phyloP scores from a whole-genome alignment of 768 basidiomycete genomes.

The Clitopilus passeckerianus region DNA sequence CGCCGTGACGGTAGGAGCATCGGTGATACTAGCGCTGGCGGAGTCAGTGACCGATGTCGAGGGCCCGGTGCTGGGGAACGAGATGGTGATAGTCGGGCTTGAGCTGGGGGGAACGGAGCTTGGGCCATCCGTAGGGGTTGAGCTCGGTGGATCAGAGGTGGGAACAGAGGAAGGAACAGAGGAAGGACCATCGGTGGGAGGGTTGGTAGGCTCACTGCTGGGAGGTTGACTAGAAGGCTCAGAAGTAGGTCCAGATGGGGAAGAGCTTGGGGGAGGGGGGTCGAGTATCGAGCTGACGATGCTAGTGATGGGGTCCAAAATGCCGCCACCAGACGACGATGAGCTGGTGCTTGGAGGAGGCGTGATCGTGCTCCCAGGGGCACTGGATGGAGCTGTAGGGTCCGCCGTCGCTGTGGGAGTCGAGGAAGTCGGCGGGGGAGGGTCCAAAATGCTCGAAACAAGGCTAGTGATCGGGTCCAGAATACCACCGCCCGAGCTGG shows the following conservation, averaged over 20 bases:
- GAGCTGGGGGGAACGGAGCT: not conserved
- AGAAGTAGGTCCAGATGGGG: not conserved
- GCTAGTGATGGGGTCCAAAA: not conserved
- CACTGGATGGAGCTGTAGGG: not conserved
- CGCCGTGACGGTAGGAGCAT: slow-evolving; percentile 3
- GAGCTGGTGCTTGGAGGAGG: slow-evolving; percentile 2
- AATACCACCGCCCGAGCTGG: slow-evolving; percentile 2
- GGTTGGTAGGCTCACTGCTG: slow-evolving; percentile 7
- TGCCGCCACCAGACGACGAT: not conserved
- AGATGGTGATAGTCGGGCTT: slow-evolving; percentile 7
- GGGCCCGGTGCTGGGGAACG: not conserved
- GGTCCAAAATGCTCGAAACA: slow-evolving; percentile 1
- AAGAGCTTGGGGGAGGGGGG: not conserved
- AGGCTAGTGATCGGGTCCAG: slow-evolving; percentile 4
- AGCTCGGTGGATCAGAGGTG: not conserved
- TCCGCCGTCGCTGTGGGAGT: slow-evolving; percentile 1
- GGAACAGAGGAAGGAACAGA: not conserved
- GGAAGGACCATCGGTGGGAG: not conserved
- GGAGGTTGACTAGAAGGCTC: slow-evolving; percentile 2
- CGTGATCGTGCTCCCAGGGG: slow-evolving; percentile 2
- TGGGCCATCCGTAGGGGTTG: not conserved
- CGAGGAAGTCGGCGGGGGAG: not conserved
- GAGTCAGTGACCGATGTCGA: not conserved
- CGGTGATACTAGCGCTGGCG: not conserved
- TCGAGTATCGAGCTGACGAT: not conserved